These are phyloP conservation scores for Podila minutissima DNA, from an alignment of 192 early-diverging fungal species.

Conservation along the genomic window DNA sequence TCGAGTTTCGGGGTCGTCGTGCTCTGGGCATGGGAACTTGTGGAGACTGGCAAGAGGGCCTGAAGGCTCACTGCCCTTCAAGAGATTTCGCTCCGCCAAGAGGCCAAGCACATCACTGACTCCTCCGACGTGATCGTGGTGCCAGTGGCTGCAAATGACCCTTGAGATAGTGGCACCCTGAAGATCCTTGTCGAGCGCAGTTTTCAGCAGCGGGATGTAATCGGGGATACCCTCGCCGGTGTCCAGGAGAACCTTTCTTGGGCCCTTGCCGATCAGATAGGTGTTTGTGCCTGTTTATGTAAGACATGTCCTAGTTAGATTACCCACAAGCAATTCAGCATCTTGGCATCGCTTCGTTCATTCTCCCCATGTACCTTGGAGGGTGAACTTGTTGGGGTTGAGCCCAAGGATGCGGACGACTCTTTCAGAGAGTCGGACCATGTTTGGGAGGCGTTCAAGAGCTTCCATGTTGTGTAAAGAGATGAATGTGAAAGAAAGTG, in stretches of 20 bases:
- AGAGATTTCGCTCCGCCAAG: slow-evolving; percentile 25
- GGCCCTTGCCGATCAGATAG: slow-evolving; percentile 84
- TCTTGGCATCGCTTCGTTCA: too few species aligned
- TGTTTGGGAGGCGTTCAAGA: slow-evolving; percentile 60
- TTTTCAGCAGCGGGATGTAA: slow-evolving; percentile 66
- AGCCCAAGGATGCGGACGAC: slow-evolving; percentile 78
- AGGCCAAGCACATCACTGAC: slow-evolving; percentile 51
- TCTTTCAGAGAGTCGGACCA: slow-evolving; percentile 63
- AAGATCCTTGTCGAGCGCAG: slow-evolving; percentile 57
- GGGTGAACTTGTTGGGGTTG: slow-evolving; percentile 83
- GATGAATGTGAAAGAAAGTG: not conserved
- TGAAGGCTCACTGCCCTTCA: slow-evolving; percentile 1
- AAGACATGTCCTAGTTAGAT: not conserved
- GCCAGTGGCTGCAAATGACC: slow-evolving; percentile 84
- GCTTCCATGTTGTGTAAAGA: slow-evolving; percentile 55
- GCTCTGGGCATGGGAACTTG: slow-evolving; percentile 34
- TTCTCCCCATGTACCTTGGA: slow-evolving; percentile 65
- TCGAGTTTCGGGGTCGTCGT: slow-evolving; percentile 40
- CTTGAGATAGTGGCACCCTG: slow-evolving; percentile 65
- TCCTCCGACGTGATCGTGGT: slow-evolving; percentile 85
- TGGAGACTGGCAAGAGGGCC: slow-evolving; percentile 23
- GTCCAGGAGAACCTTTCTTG: slow-evolving; percentile 76
- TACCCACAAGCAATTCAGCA: not conserved
- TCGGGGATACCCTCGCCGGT: slow-evolving; percentile 82
- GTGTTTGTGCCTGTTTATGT: slow-evolving; percentile 77